phyloP scores from a whole-genome alignment of 2,329 filamentous ascomycete genomes.

The Ophiognomonia clavigignenti-juglandacearum region DNA sequence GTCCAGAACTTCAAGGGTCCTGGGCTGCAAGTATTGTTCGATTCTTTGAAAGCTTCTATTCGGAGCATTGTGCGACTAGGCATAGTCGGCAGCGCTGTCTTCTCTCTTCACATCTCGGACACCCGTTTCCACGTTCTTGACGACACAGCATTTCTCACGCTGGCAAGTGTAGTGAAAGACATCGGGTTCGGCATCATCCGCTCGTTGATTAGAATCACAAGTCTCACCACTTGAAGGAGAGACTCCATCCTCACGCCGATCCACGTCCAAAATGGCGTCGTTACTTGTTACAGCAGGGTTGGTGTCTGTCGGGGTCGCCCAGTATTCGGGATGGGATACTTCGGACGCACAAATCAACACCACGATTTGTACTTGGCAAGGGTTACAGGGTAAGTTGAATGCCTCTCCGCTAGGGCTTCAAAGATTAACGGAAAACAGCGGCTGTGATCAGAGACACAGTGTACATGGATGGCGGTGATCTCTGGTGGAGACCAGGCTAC shows the following conservation, averaged over 20 bases:
- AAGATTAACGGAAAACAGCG: conserved; percentile 34
- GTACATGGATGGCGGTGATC: conserved; percentile 59
- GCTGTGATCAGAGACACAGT: conserved; percentile 56
- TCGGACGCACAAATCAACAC: conserved; percentile 46
- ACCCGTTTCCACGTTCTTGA: background rate
- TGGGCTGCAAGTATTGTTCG: no score
- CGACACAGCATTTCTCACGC: background rate
- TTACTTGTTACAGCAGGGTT: conserved; percentile 23
- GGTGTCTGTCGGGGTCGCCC: conserved; percentile 30
- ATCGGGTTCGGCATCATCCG: background rate
- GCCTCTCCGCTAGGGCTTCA: background rate
- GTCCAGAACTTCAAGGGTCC: background rate
- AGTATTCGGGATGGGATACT: conserved; percentile 42
- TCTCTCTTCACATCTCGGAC: background rate
- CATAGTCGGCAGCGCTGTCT: no score
- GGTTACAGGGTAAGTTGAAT: conserved; percentile 34
- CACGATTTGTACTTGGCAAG: conserved; percentile 55
- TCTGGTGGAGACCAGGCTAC: conserved; percentile 49
- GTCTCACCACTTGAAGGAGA: conserved; percentile 4
- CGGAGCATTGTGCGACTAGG: no score
- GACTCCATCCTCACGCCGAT: conserved; percentile 1
- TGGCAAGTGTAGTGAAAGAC: background rate
- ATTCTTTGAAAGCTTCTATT: no score
- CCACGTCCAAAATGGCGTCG: no score
- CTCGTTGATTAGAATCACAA: background rate